Conservation (phyloP, 2,329 filamentous ascomycete species). For the Nemania serpens region DNA sequence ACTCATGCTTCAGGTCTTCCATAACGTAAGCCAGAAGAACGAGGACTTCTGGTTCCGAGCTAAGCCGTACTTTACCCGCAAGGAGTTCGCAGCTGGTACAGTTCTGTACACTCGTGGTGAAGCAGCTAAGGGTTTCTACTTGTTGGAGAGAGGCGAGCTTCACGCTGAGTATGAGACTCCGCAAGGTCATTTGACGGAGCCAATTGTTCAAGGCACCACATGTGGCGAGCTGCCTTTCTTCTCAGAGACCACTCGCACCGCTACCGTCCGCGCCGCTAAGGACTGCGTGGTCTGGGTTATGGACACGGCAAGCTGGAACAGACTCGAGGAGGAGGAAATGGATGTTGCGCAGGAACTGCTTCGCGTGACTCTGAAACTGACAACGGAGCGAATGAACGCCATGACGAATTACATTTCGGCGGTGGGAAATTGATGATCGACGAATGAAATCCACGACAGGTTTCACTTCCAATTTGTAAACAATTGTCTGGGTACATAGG, state of each 20-base stretch:
- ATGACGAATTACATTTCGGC: constrained; percentile 60
- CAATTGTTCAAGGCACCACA: constrained; percentile 91
- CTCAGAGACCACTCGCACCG: constrained; percentile 83
- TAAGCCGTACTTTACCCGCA: constrained; percentile 73
- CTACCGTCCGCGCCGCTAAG: constrained; percentile 81
- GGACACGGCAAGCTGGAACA: constrained; percentile 71
- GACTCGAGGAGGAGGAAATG: constrained; percentile 71
- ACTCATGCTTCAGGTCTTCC: constrained; percentile 93
- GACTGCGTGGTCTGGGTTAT: constrained; percentile 85
- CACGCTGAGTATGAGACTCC: constrained; percentile 89
- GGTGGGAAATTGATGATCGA: constrained; percentile 46
- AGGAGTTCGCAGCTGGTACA: constrained; percentile 69
- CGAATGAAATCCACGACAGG: neutral
- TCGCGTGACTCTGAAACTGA: constrained; percentile 87
- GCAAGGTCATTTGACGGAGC: constrained; percentile 86
- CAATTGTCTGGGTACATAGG: neutral
- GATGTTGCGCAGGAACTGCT: constrained; percentile 84
- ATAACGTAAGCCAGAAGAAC: constrained; percentile 80
- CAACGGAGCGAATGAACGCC: constrained; percentile 84
- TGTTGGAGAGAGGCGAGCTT: constrained; percentile 86
- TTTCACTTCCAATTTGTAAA: neutral
- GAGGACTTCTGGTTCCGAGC: constrained; percentile 95
- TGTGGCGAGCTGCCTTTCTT: constrained; percentile 98
- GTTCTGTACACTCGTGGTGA: constrained; percentile 81
- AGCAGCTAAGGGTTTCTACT: constrained; percentile 80